Base-by-base conservation (phyloP, 441 rosid genomes). In the Populus hybrid region DNA sequence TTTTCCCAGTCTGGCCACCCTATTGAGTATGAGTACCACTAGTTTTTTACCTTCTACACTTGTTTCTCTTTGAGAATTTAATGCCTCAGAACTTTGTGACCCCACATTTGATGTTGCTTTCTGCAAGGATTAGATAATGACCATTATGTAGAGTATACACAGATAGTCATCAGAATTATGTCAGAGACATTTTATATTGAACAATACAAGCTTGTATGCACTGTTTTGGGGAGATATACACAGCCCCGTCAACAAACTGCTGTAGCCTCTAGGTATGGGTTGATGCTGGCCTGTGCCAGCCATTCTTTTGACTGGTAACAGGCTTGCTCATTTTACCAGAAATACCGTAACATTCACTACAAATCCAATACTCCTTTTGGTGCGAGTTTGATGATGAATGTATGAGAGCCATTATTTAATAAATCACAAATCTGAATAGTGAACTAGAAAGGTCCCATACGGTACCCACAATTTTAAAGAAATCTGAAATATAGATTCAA, bases 21-120 rank as follows among this genome's bases (percentile, higher is more conserved):
- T 72, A 21, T 24, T 67, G 11, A 32, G 35, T 46, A 12, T 26
- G 40, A 76, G 28, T 14, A 53, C 42, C 40, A 28, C 24, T 66
- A n/a, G 24, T 69, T 38, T 68, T 35, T 83, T 86, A 87, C 93
- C 91, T 81, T 81, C 79, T 67, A 24, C 28, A 71, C 63, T 77
- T 82, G 82, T 69, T 72, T 87, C 77, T 35, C 10, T 14, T 10
- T 18, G 77, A 72, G 72, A 38, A 78, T 82, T 80, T 68, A 42
- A 26, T 70, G 84, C 81, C 78, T 79, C 80, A 71, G 59, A 26
- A 79, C 75, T 78, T 79, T 53, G 82, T 50, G 38, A 73, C 70
- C 80, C 85, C 77, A 79, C 90, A n/a, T 81, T 80, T 70, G 78
- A 67, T 76, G 64, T 72, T 72, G 71, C 71, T 40, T 69, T 77